Evolutionary conservation across 352 stramenopile genomes (phyloP).

Genomic region (Albugo laibachii): DNA sequence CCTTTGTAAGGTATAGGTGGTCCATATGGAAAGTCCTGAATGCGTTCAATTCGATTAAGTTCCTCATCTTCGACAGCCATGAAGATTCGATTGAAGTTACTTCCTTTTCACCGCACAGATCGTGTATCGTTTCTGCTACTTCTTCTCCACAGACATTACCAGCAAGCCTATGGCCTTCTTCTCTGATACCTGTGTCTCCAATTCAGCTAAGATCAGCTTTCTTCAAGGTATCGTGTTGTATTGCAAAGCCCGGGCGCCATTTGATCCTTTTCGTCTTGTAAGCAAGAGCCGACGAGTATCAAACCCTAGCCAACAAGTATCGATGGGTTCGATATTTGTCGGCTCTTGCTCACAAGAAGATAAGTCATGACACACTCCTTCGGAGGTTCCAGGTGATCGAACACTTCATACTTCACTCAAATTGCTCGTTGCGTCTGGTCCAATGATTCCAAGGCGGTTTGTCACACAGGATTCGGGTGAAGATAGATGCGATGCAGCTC

Average conservation of each 20-base stretch:
- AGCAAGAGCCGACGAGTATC: no score
- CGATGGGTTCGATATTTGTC: no score
- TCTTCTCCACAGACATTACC: constrained; percentile 59
- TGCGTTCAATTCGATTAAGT: constrained; percentile 66
- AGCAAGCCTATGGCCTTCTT: constrained; percentile 55
- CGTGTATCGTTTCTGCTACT: constrained; percentile 58
- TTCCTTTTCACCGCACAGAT: constrained; percentile 65
- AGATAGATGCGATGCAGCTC: constrained; percentile 49
- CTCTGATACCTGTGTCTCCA: constrained; percentile 50
- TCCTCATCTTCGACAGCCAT: constrained; percentile 79
- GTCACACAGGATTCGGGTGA: no score
- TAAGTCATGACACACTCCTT: no score
- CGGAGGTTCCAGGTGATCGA: constrained; percentile 14
- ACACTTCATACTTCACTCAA: constrained; percentile 37
- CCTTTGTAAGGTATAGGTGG: constrained; percentile 81
- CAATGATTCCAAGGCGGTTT: no score
- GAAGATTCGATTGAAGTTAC: constrained; percentile 38
- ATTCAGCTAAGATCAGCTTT: constrained; percentile 75
- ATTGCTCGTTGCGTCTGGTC: no score
- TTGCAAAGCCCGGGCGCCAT: no score
- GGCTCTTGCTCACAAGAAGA: no score
- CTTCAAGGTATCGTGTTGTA: constrained; percentile 51
- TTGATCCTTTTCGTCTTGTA: no score
- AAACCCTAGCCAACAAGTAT: no score
- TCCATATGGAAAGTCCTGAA: constrained; percentile 75